Evolutionary conservation across 306 rosid species (phyloP), one percentile per base, ranked within the genome.

Genomic region (Delonix regia): DNA sequence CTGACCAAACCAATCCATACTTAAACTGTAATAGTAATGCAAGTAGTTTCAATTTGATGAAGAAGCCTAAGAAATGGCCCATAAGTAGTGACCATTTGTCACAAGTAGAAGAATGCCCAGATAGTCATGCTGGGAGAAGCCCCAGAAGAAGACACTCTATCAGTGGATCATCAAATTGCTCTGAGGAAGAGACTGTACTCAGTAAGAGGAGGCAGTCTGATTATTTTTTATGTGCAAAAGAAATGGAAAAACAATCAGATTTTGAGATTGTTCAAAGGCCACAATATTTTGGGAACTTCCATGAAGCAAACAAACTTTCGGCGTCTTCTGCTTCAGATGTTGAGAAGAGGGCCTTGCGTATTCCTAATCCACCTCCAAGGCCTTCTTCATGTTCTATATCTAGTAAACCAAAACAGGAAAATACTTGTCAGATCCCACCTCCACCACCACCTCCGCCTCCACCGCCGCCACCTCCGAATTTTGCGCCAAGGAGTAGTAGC

Each of bases 321-420:
- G 80, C 75, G 53, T 88, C 87, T 53, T 89, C 86, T n/a, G n/a
- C n/a, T 41, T 86, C 85, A 6, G 98, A 94, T 81, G 88, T 94
- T 51, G 96, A 90, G 87, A 95, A 91, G 74, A 90, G 99, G 81
- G 97, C 94, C 3, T 73, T 95, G 77, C 87, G 99, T 6, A 81
- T 95, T 80, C 97, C 97, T 0, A 95, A 95, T 80, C 99, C 99
- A 3, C 99, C 99, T 82, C 99, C 99, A 9, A 91, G 94, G 86
- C 97, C 99, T 76, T 92, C 98, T 79, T 92, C 98, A 15, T 84
- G 83, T 83, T 86, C 86, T 19, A 75, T 90, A 78, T 82, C 89
- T 55, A 82, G 87, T 73, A 88, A 75, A 75, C 76, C 75, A 47
- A 92, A 88, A 78, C 89, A 74, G 30, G 93, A 82, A 74, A 66